Percentiles rank a stretch among this genome's conserved stretches.
phyloP scores from a whole-genome alignment of 2,329 filamentous ascomycete genomes.

The Fusarium aywerte region DNA sequence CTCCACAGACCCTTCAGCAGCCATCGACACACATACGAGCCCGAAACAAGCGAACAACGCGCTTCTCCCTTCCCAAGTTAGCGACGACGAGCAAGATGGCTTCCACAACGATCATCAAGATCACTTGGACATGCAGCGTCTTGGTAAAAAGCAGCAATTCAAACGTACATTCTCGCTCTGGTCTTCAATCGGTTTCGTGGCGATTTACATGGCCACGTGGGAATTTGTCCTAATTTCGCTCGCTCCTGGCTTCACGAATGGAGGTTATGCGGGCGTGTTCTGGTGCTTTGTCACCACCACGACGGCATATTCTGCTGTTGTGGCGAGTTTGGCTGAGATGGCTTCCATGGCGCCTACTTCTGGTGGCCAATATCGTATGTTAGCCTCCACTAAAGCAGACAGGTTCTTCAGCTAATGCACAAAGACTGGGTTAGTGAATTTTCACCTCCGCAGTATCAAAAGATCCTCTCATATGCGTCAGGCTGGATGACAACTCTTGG shows the following conservation, averaged over 20 bases:
- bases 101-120: slow-evolving; percentile 28
- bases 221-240: slow-evolving; percentile 32
- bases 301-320: slow-evolving; percentile 9
- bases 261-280: slow-evolving; percentile 28
- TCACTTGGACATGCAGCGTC: slow-evolving; percentile 26
- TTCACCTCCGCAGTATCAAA: slow-evolving; percentile 17
- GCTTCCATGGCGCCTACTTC: slow-evolving; percentile 32
- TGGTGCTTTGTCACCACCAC: slow-evolving; percentile 30
- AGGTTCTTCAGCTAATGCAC: neutral
- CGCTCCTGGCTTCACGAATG: slow-evolving; percentile 22
- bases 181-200: slow-evolving; percentile 31
- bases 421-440: slow-evolving; percentile 30
- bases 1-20: neutral
- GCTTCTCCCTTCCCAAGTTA: neutral
- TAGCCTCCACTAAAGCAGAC: fast-evolving
- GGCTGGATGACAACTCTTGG: slow-evolving; percentile 32
- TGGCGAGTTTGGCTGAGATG: slow-evolving; percentile 30
- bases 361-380: slow-evolving; percentile 19
- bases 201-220: slow-evolving; percentile 35
- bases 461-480: slow-evolving; percentile 18
- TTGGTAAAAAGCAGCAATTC: slow-evolving; percentile 32
- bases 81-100: slow-evolving; percentile 18
- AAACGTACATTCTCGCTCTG: slow-evolving; percentile 24
- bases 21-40: neutral
- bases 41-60: slow-evolving; percentile 8